Base-by-base conservation (phyloP, 371 early-diverging fungal species). In the Mucor mucedo region DNA sequence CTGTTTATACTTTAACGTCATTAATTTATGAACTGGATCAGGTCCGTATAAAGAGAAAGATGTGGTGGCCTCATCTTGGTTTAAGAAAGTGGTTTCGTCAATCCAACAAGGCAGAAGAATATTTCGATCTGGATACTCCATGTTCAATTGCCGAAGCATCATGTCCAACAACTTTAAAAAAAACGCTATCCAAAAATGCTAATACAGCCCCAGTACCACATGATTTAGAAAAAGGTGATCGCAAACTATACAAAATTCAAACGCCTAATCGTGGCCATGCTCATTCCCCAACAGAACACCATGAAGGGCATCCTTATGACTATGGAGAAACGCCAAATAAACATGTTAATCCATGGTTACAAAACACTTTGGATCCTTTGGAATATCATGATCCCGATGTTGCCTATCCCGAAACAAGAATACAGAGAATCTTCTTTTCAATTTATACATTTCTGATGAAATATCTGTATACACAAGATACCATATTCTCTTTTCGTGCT, bases 311-410 rank as follows among this genome's bases (percentile, higher is more conserved):
- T 41, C 49, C 48, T 4, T 59, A 49, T 4, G 40, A 66, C 28
- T 21, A 16, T 27, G 4, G 32, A 33, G 57, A 55, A 41, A 52
- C 16, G 10, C 41, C 29, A n/a, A 2, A 32, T 3, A 1, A 33
- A 2, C 27, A 33, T 13, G 53, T 29, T 2, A 66, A 33, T 13
- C 47, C 60, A 21, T 71, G 71, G 71, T 10, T 58, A 30, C 52
- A 63, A 10, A 71, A 63, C 32, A 54, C 57, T 16, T 47, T 73
- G 21, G 70, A 73, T 61, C 73, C 73, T 5, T 16, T 67, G 21
- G 64, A 56, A 2, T 78, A 81, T 58, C 77, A 78, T 50, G 81
- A 81, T 56, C 81, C 81, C 0, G 81, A 81, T 57, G 78, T 73
- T 0, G 68, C 75, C 29, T 75, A 72, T 44, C 81, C 81, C 0